Conservation (phyloP, 768 basidiomycete species). For the Mycena sanguinolenta region DNA sequence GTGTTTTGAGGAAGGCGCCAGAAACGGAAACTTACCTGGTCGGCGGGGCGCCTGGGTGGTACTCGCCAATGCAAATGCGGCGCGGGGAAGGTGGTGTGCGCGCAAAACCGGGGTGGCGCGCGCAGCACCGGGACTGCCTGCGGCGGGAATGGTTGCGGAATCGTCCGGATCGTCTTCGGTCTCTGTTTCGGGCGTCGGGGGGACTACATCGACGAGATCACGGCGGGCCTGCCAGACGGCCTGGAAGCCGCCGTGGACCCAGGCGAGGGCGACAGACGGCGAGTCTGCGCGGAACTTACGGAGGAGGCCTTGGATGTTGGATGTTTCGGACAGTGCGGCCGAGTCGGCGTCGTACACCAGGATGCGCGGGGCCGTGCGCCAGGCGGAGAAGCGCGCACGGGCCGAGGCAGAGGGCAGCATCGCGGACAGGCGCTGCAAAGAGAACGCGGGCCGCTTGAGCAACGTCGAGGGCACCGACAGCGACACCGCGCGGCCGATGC, state of each 20-base stretch:
- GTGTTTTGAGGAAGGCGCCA: too few relatives aligned
- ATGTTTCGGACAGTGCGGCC: conserved; percentile 65
- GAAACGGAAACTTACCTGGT: conserved; percentile 41
- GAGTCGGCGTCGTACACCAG: conserved; percentile 92
- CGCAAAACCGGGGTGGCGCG: too few relatives aligned
- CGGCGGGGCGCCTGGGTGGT: conserved; percentile 50
- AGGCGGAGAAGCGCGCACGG: conserved; percentile 70
- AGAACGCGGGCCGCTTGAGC: conserved; percentile 90
- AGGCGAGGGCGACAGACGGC: conserved; percentile 67
- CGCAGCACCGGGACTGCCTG: too few relatives aligned
- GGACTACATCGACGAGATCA: conserved; percentile 65
- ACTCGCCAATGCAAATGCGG: conserved; percentile 71
- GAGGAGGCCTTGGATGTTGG: conserved; percentile 79
- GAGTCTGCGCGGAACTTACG: conserved; percentile 76
- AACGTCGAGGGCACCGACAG: conserved; percentile 95
- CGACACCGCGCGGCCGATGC: conserved; percentile 79
- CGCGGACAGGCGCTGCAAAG: conserved; percentile 78
- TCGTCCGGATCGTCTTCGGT: conserved; percentile 63
- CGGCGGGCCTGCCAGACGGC: conserved; percentile 69
- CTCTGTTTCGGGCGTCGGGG: conserved; percentile 64
- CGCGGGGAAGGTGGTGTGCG: conserved; percentile 70
- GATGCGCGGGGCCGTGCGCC: conserved; percentile 72
- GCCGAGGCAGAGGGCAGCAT: conserved; percentile 81
- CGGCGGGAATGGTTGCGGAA: conserved; percentile 47
- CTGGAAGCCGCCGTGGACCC: conserved; percentile 88